phyloP scores from a whole-genome alignment of 164 flowering plant genomes.

The Aristolochia californica region DNA sequence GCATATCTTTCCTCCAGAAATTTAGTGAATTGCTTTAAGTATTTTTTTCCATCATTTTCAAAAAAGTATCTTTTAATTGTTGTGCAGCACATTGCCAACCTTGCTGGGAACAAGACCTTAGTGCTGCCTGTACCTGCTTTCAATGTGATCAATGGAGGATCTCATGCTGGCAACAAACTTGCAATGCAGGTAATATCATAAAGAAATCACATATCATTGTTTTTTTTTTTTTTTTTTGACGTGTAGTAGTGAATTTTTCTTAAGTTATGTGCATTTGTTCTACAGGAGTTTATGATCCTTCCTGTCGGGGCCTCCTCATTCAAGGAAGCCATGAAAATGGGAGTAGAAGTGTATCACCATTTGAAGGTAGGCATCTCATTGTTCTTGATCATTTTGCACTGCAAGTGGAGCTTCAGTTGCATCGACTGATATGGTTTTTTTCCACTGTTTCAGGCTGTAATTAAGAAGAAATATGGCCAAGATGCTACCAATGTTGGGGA shows the following conservation, averaged over 20 bases:
- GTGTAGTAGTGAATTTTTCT: neutral
- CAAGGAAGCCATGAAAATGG: constrained; percentile 46
- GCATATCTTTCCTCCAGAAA: neutral
- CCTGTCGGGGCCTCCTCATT: constrained; percentile 40
- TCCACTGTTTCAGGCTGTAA: constrained; percentile 24
- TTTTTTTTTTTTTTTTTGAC: neutral
- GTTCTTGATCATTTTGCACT: neutral
- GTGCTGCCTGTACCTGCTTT: constrained; percentile 46
- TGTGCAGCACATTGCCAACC: constrained; percentile 34
- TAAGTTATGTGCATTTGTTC: neutral
- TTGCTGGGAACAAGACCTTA: constrained; percentile 35
- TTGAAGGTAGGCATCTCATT: constrained; percentile 17
- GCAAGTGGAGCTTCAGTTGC: too few relatives aligned
- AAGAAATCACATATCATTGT: neutral
- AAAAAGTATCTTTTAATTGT: too few relatives aligned
- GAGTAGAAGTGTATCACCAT: constrained; percentile 40
- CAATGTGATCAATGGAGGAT: constrained; percentile 44
- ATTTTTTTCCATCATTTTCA: neutral
- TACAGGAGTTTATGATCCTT: constrained; percentile 41
- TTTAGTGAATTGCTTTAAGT: neutral
- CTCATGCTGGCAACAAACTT: constrained; percentile 41
- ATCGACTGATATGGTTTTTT: neutral
- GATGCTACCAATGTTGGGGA: constrained; percentile 42
- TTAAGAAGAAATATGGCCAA: constrained; percentile 41
- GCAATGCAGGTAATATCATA: constrained; percentile 29